phyloP scores from a whole-genome alignment of 345 rosid genomes.

The Eucalyptus cladocalyx region DNA sequence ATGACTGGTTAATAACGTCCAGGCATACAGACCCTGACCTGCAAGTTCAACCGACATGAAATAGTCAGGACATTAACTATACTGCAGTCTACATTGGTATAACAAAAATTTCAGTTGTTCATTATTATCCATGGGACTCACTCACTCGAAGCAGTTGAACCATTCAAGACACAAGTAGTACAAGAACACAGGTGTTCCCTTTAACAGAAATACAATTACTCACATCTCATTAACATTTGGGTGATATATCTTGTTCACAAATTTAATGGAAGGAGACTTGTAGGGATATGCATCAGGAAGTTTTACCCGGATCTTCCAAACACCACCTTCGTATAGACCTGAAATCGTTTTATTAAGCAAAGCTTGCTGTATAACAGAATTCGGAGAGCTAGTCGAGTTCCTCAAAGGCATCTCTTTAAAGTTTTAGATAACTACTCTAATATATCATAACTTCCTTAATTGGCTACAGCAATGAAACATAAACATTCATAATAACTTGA shows the following conservation, averaged over 20 bases:
- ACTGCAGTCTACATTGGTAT: background rate
- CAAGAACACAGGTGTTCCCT: background rate
- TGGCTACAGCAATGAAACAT: background rate
- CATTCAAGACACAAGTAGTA: background rate
- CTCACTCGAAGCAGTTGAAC: background rate
- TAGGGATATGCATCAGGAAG: slow-evolving; percentile 74
- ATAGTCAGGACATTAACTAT: background rate
- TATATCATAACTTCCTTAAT: background rate
- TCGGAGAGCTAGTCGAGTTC: background rate
- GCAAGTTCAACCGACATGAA: background rate
- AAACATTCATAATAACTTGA: background rate
- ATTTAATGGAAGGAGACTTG: slow-evolving; percentile 61
- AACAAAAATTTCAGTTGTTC: background rate
- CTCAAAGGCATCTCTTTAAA: background rate
- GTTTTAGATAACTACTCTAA: background rate
- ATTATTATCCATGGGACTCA: background rate
- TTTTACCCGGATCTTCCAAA: slow-evolving; percentile 60
- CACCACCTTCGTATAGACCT: slow-evolving; percentile 69
- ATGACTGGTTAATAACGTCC: slow-evolving; percentile 69
- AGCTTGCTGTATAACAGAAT: background rate
- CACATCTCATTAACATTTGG: slow-evolving; percentile 70
- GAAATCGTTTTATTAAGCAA: slow-evolving; percentile 1
- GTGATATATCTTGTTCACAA: slow-evolving; percentile 65
- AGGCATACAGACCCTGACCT: slow-evolving; percentile 68
- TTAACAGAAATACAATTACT: slow-evolving; percentile 4